These are phyloP conservation scores for Aureobasidium sp. DNA, from an alignment of 2,329 filamentous ascomycete species.

Conservation along the genomic window DNA sequence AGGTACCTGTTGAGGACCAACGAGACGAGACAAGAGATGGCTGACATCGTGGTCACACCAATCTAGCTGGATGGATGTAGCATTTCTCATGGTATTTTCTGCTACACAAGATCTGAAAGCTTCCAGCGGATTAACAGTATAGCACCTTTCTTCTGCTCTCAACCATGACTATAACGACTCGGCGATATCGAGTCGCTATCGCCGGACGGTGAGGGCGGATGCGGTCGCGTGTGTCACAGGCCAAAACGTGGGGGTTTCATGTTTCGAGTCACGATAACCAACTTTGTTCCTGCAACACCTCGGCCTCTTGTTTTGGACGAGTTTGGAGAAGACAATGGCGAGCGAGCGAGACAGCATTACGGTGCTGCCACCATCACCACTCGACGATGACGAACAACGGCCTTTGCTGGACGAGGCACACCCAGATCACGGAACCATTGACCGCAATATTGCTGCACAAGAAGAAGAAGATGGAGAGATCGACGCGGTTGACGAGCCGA, in stretches of 20 bases:
- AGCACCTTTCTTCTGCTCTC: too few relatives aligned
- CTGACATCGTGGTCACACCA: too few relatives aligned
- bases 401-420: conserved; percentile 17
- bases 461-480: conserved; percentile 26
- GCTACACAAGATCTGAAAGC: too few relatives aligned
- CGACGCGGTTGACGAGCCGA: conserved; percentile 37
- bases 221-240: neutral
- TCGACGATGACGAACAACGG: conserved; percentile 18
- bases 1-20: too few relatives aligned
- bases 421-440: conserved; percentile 18
- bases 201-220: neutral
- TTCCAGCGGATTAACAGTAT: too few relatives aligned
- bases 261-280: neutral
- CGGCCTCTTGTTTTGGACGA: neutral
- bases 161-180: neutral
- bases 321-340: neutral
- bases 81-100: too few relatives aligned
- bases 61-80: too few relatives aligned
- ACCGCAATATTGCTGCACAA: conserved; percentile 22
- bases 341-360: neutral
- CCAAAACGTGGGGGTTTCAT: neutral
- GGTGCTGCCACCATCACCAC: conserved; percentile 15
- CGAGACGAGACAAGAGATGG: too few relatives aligned
- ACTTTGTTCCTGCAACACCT: neutral
- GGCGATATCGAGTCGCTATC: neutral